Base-by-base conservation (phyloP, 2,329 filamentous ascomycete genomes). In the Sporothrix pseudoabietina region DNA sequence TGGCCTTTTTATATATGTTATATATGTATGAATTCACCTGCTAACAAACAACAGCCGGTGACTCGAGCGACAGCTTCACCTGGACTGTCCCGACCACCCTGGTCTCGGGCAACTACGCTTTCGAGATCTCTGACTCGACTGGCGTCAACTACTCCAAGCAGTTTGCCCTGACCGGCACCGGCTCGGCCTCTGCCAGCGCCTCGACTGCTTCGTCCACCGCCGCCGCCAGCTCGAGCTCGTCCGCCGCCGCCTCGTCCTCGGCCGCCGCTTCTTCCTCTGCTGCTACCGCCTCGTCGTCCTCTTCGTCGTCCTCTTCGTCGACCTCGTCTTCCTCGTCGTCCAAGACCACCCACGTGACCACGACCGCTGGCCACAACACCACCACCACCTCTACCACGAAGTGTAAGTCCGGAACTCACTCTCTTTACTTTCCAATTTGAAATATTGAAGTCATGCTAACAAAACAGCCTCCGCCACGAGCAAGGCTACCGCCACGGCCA, bases 81-180 rank as follows among this genome's bases (percentile, higher is more conserved):
- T 85, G 82, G 81, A 80, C 79, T 19, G 82, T 83, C 16, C 75
- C 80, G 35, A 61, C 78, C n/a, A 76, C 77, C 73, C 78, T 85
- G 41, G 73, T 81, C 73, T 77, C 79, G 39, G 84, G 80, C 78
- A 78, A 76, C 44, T 87, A 86, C 76, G 84, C 85, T 75, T 80
- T 87, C 76, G 79, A 82, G 79, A 85, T 87, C 77, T 75, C 72
- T 39, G 84, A 86, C 76, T 77, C 77, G 47, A 78, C 77, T 44
- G 76, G 69, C 14, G 75, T 78, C 78, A 87, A 87, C 84, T 87
- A 83, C 82, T 83, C 82, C 77, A 4, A 73, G 14, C 80, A 80
- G 78, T 86, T 84, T 78, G 16, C 75, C 8, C 76, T 83, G 71
- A 73, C 75, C 49, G 72, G 74, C 71, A 73, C 72, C 55, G 73